A percentile compares a stretch with the other conserved stretches of the same genome.
These are phyloP conservation scores for Gastrolobium villosum DNA, from an alignment of 306 rosid species.

Conservation along the genomic window DNA sequence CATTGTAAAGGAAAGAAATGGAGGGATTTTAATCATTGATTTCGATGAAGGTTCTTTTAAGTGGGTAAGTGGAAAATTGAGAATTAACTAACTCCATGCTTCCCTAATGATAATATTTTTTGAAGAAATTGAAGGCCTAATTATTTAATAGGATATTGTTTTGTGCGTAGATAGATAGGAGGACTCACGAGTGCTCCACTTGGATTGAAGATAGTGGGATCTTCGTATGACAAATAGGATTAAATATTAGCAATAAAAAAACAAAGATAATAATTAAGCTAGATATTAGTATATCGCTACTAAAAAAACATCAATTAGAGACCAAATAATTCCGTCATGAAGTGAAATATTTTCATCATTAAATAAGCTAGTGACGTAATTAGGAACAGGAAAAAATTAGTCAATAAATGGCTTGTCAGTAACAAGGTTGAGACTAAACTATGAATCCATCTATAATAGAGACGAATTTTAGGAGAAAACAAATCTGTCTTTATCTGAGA, in stretches of 20 bases:
- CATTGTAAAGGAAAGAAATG: not conserved
- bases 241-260: not conserved
- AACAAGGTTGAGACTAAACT: no score
- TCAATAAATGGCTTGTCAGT: no score
- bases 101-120: conserved; percentile 4
- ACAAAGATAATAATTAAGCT: no score
- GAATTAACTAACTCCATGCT: conserved; percentile 25
- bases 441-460: no score
- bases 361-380: no score
- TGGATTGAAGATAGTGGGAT: conserved; percentile 5
- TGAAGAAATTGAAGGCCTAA: conserved; percentile 29
- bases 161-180: not conserved
- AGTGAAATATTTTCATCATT: no score
- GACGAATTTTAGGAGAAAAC: no score
- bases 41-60: conserved; percentile 16
- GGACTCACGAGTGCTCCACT: not conserved
- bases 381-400: no score
- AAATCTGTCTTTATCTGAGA: no score
- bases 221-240: conserved; percentile 7
- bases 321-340: no score
- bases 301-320: no score
- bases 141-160: not conserved
- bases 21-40: not conserved
- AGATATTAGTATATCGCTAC: no score
- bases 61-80: conserved; percentile 29